phyloP scores from a whole-genome alignment of 768 basidiomycete species.

The Tulasnella sp. region DNA sequence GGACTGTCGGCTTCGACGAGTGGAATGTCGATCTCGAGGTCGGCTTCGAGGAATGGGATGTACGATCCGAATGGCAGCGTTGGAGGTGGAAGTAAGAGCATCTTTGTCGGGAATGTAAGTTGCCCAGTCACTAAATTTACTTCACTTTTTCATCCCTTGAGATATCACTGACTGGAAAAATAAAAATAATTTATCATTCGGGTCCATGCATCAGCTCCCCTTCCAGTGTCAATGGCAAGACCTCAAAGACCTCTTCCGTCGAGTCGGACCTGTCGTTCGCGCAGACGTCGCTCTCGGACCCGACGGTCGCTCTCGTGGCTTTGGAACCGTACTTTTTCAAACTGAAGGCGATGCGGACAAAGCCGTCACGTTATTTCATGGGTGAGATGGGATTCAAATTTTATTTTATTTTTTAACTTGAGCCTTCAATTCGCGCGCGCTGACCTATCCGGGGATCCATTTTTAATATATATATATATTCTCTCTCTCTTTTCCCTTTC shows the following conservation, averaged over 20 bases:
- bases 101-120: constrained; percentile 86
- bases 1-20: too few species aligned
- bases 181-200: neutral
- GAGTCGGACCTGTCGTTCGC: constrained; percentile 88
- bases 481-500: neutral
- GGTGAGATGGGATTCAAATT: constrained; percentile 44
- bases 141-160: constrained; percentile 8
- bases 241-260: constrained; percentile 91
- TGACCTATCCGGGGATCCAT: neutral
- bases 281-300: constrained; percentile 92
- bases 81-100: constrained; percentile 23
- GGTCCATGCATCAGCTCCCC: constrained; percentile 58
- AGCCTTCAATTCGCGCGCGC: neutral
- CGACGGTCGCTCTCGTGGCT: constrained; percentile 90
- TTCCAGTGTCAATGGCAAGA: constrained; percentile 98
- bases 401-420: neutral
- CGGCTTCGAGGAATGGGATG: constrained; percentile 11
- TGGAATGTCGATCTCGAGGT: neutral
- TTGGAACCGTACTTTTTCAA: constrained; percentile 95
- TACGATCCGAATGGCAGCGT: neutral
- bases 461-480: neutral
- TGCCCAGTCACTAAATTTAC: too few species aligned
- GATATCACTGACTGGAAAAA: too few species aligned
- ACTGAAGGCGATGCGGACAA: constrained; percentile 70
- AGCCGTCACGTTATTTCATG: constrained; percentile 82